Conservation (phyloP, 495 filamentous ascomycete genomes). For the Xylaria venustula region DNA sequence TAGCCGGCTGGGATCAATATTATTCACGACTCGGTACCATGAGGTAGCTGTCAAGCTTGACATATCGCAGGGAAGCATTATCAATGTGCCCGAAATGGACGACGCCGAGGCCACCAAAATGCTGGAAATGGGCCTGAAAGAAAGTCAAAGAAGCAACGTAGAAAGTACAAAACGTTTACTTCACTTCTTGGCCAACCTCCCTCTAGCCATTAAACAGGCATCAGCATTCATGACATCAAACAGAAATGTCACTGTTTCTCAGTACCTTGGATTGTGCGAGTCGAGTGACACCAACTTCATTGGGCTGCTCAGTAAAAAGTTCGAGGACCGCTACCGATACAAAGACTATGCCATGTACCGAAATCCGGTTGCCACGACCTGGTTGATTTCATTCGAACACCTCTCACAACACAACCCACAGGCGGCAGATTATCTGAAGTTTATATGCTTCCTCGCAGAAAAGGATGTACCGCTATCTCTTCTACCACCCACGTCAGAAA, state of each 20-base stretch:
- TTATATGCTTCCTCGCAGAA: conserved; percentile 40
- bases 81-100: conserved; percentile 30
- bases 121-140: conserved; percentile 10
- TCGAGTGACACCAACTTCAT: conserved; percentile 19
- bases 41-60: not conserved
- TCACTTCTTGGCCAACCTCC: conserved; percentile 36
- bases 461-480: conserved; percentile 37
- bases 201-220: conserved; percentile 48
- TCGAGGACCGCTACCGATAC: conserved; percentile 24
- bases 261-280: conserved; percentile 31
- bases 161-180: conserved; percentile 23
- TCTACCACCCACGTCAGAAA: conserved; percentile 12
- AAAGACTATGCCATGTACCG: not conserved
- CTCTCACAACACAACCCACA: conserved; percentile 33
- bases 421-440: conserved; percentile 38
- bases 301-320: conserved; percentile 21
- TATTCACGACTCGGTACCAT: conserved; percentile 37
- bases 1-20: conserved; percentile 32
- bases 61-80: conserved; percentile 1
- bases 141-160: conserved; percentile 14
- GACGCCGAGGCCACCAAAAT: conserved; percentile 20
- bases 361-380: conserved; percentile 34
- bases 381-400: conserved; percentile 39
- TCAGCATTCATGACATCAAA: conserved; percentile 42
- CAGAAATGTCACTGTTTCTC: conserved; percentile 23